Evolutionary conservation across 257 asterid genomes (phyloP), one percentile per base, ranked within the genome.

Genomic region (Nicotiana sylvestris): DNA sequence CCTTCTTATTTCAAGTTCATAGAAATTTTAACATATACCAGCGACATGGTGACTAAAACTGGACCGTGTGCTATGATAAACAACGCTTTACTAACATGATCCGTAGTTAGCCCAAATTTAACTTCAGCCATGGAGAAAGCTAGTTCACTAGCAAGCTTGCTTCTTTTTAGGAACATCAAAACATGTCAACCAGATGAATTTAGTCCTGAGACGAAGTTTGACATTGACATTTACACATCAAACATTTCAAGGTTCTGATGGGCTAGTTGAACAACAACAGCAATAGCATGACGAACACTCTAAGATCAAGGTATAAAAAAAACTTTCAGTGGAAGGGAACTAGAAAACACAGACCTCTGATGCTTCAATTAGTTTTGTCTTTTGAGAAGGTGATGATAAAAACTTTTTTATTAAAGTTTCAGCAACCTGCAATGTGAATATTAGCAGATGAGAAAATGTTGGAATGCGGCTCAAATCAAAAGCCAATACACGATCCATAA

Each of bases 351-450:
- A 72, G 67, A 93, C 98, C 97, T 94, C 92, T 27, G 93, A 18
- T 83, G 97, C 98, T 80, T 91, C 96, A 58, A 95, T 85, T 81
- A 95, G 91, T 94, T 93, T 95, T 77, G 93, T 89, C 81, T 92
- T 93, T 81, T 95, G 98, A 37, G 91, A 79, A 74, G 98, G 91
- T 80, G 99, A 92, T 85, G 97, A 91, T 87, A 95, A 85, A 76
- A 93, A 98, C 92, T 85, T 92, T 57, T 85, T 88, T 15, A 95
- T 84, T 43, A 95, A 90, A 81, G 95, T 86, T 81, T 92, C 95
- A 82, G 92, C 98, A 85, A 95, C 97, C 98, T 95, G 81, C 18
- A 76, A 13, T 17, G 29, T 76, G 56, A 25, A 25, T 21, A 8
- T 11, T 46, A 2, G 55, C 25, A 0, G 65, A n/a, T 58, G 65